These are phyloP conservation scores for Hyaloscypha finlandica DNA, from an alignment of 495 filamentous ascomycete genomes.

Conservation along the genomic window DNA sequence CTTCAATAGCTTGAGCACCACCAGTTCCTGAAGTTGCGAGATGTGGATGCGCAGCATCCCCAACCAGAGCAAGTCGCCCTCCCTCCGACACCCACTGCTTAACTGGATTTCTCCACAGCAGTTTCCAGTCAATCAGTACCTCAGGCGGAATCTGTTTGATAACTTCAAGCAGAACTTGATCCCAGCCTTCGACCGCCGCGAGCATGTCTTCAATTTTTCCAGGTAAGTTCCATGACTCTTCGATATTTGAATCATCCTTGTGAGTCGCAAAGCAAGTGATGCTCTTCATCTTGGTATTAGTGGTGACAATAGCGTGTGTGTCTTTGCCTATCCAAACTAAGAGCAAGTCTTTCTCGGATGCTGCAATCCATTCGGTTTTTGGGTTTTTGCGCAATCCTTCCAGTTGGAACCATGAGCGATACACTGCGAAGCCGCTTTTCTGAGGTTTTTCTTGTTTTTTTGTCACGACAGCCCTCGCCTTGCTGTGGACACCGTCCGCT, in stretches of 20 bases:
- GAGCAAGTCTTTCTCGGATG: too few relatives aligned
- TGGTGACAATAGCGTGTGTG: too few relatives aligned
- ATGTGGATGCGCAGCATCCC: slow-evolving; percentile 62
- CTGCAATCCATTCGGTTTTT: too few relatives aligned
- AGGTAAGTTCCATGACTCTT: not conserved
- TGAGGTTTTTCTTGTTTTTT: too few relatives aligned
- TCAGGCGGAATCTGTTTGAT: not conserved
- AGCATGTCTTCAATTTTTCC: slow-evolving; percentile 6
- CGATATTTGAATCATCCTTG: not conserved
- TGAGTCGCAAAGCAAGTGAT: too few relatives aligned
- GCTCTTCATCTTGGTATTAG: too few relatives aligned
- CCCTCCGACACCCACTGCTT: slow-evolving; percentile 3
- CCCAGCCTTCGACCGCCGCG: not conserved
- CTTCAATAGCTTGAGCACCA: slow-evolving; percentile 63
- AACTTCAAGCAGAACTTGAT: not conserved
- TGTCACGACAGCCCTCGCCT: too few relatives aligned
- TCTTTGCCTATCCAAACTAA: too few relatives aligned
- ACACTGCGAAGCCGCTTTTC: too few relatives aligned
- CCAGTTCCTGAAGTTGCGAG: slow-evolving; percentile 60
- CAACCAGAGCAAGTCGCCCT: slow-evolving; percentile 52
- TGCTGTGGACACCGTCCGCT: too few relatives aligned
- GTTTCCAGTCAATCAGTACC: slow-evolving; percentile 2
- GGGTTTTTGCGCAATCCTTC: too few relatives aligned
- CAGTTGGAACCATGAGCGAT: too few relatives aligned
- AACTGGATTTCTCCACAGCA: not conserved